Percentiles rank a stretch among this genome's conserved stretches.
phyloP scores from a whole-genome alignment of 352 stramenopile genomes.

The Thraustochytrium sp. region DNA sequence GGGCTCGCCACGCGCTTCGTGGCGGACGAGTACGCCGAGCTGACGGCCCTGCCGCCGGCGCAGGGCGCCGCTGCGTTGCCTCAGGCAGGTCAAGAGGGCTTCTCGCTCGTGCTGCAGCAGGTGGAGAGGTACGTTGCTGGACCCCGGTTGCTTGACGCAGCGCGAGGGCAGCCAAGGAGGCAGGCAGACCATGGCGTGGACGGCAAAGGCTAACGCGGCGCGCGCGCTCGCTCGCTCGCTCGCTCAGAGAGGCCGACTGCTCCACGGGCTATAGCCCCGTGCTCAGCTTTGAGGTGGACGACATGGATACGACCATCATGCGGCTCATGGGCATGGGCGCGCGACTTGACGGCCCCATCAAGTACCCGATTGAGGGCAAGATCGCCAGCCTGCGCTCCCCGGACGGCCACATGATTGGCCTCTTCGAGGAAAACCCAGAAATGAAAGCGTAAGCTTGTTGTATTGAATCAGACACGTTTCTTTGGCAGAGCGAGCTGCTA shows the following conservation, averaged over 20 bases:
- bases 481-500: no score
- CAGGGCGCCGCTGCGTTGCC: background rate
- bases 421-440: slow-evolving; percentile 74
- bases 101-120: slow-evolving; percentile 65
- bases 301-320: slow-evolving; percentile 75
- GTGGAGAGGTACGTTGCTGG: slow-evolving; percentile 59
- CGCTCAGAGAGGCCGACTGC: slow-evolving; percentile 14
- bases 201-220: background rate
- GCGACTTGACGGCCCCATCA: slow-evolving; percentile 82
- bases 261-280: slow-evolving; percentile 72
- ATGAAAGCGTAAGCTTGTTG: no score
- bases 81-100: background rate
- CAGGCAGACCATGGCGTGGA: background rate
- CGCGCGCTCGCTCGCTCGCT: background rate
- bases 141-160: background rate
- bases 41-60: slow-evolving; percentile 56
- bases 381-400: slow-evolving; percentile 74
- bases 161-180: no score
- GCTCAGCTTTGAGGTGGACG: slow-evolving; percentile 79
- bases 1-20: slow-evolving; percentile 64
- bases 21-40: slow-evolving; percentile 73
- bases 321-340: slow-evolving; percentile 72
- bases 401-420: slow-evolving; percentile 81
- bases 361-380: slow-evolving; percentile 80
- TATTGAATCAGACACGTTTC: no score